Base-by-base conservation (phyloP, 192 early-diverging fungal genomes). In the Coemansia sp. region DNA sequence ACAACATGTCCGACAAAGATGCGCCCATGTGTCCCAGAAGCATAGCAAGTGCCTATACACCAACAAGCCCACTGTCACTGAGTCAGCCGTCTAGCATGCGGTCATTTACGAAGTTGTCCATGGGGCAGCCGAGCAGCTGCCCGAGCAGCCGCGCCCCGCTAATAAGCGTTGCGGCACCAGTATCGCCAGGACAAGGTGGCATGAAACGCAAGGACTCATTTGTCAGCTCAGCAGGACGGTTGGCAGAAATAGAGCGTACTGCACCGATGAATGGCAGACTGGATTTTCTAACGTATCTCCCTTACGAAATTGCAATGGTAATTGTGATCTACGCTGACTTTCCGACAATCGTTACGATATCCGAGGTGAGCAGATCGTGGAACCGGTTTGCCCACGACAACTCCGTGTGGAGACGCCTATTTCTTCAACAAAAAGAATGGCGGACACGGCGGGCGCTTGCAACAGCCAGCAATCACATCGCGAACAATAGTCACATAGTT, bases 361-460 rank as follows among this genome's bases (percentile, higher is more conserved):
- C 82, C 19, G 71, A 78, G 54, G 87, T 93, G 38, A 89, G 87
- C 57, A 72, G 68, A 32, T 77, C 87, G 44, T 93, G 91, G 92
- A 82, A 76, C 54, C 76, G 76, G 55, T 78, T 90, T 24, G 66
- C 88, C 1, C 55, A 62, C 22, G 92, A 92, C 67, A 92, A 90
- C 72, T 83, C 79, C 56, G 73, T 92, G 34, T 95, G 93, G 93
- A 71, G 86, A 52, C 71, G 73, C 41, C 75, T 89, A 54, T 92
- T 78, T 57, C 49, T 84, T 22, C 62, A 79, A 65, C 82, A 84
- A 25, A 60, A 76, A n/a, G 75, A 74, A 48, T 88, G 87, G 86
- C 47, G 72, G 69, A 74, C 66, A 54, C 80, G 56, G 24, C 57
- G 68, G 47, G 79, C 62, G 18, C 49, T 75, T 19, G 69, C 65